Evolutionary conservation across 2,329 filamentous ascomycete genomes (phyloP).

Genomic region (Colletotrichum limetticola): DNA sequence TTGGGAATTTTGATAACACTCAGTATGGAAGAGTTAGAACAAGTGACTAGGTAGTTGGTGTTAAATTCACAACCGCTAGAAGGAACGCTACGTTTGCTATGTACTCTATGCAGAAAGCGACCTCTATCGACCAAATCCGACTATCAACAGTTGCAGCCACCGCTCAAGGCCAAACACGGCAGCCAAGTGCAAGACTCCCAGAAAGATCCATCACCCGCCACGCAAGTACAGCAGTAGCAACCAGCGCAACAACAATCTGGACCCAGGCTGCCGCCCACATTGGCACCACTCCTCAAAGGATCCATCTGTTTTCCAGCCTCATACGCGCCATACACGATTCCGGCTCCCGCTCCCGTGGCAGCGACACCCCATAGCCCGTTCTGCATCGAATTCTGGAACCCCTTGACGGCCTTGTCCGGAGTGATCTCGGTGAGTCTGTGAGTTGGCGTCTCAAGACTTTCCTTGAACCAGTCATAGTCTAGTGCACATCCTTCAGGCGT

Average conservation of each 20-base stretch:
- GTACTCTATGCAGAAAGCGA: neutral
- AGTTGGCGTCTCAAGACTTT: neutral
- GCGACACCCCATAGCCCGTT: neutral
- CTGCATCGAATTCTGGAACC: neutral
- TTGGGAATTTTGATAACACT: neutral
- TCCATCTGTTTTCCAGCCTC: neutral
- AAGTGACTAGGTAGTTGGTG: neutral
- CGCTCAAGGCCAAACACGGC: neutral
- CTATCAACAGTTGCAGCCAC: neutral
- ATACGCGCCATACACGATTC: neutral
- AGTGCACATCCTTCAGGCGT: neutral
- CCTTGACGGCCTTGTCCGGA: neutral
- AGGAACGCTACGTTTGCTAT: neutral
- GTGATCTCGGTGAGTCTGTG: neutral
- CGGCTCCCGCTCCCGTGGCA: neutral
- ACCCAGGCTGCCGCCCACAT: neutral
- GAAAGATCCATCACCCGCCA: neutral
- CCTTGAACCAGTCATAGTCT: neutral
- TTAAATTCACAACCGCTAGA: neutral
- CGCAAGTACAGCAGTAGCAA: neutral
- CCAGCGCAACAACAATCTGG: neutral
- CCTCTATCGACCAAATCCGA: neutral
- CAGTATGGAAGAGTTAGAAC: accelerated
- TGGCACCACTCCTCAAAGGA: neutral
- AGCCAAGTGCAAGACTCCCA: neutral